These are phyloP conservation scores for Syzygium syzygioides DNA, from an alignment of 441 rosid genomes.

Conservation along the genomic window DNA sequence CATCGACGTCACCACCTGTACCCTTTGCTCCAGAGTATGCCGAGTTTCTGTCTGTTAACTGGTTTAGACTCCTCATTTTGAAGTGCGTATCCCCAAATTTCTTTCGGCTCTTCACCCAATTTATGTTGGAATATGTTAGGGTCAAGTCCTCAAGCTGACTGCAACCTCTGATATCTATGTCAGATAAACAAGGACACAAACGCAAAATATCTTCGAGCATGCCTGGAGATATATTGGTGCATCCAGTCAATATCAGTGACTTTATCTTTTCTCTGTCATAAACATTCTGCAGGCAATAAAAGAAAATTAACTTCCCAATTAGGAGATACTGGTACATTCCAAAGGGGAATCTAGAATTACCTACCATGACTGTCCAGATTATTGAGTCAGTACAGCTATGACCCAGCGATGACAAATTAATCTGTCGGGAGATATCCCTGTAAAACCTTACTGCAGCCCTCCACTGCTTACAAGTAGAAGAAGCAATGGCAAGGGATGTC, in stretches of 20 bases:
- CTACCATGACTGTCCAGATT: constrained; percentile 66
- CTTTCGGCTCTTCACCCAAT: constrained; percentile 58
- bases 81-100: constrained; percentile 42
- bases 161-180: constrained; percentile 86
- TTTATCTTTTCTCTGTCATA: constrained; percentile 70
- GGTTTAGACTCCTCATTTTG: constrained; percentile 64
- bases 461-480: constrained; percentile 95
- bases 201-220: constrained; percentile 67
- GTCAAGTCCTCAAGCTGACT: constrained; percentile 69
- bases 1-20: constrained; percentile 54
- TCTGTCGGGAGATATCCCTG: constrained; percentile 67
- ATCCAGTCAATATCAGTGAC: constrained; percentile 73
- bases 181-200: constrained; percentile 56
- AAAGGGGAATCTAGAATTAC: constrained; percentile 1
- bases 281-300: constrained; percentile 61
- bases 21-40: constrained; percentile 35
- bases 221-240: constrained; percentile 64
- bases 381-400: constrained; percentile 67
- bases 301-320: constrained; percentile 16
- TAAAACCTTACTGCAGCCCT: constrained; percentile 75
- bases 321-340: neutral
- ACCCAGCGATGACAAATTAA: constrained; percentile 79
- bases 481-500: constrained; percentile 70
- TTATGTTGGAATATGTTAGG: constrained; percentile 44
- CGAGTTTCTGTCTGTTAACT: constrained; percentile 40